Evolutionary conservation across 2,329 filamentous ascomycete species (phyloP), one percentile per base, ranked within the genome.

Genomic region (Hypoxylon sp.): DNA sequence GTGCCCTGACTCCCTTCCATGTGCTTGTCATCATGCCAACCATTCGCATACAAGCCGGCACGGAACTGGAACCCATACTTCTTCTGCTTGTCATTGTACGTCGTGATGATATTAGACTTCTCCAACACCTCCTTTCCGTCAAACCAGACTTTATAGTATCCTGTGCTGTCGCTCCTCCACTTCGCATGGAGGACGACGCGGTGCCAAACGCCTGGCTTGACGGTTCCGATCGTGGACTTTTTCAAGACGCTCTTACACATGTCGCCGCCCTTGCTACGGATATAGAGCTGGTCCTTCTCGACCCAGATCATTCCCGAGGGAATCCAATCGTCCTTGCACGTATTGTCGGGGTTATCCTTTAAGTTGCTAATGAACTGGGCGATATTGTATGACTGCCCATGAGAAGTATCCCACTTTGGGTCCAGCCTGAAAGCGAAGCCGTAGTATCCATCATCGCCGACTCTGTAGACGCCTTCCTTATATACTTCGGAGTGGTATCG

Each of bases 341-440:
- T 70, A 51, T 70, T 71, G 36, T 65, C 59, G 2, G 61, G 59
- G 9, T 74, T 71, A 56, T 77, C 73, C 1, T 68, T 59, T 57
- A 80, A 77, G 43, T 80, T 76, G 30, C 77, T 78, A 55, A 80
- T 80, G 67, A 78, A 79, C 59, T 80, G 79, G 1, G 73, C 78
- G 46, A 80, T 70, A 57, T 79, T 77, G 67, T 77, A 81, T 25
- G 73, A 72, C 65, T 80, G 78, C 0, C 73, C 70, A 6, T 68
- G 67, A 1, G 68, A 61, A 32, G 77, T 78, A 46, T 80, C 72
- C 79, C 79, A 80, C 41, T 72, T 60, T 5, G 75, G 58, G n/a
- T 75, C 71, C 6, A 80, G 72, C 13, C 79, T 73, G 65, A 80
- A 80, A 0, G 74, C 68, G 55, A 80, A 80, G 28, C 77, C 77